Conservation (phyloP, 805 yeast genomes). For the Saturnispora ahearnii region DNA sequence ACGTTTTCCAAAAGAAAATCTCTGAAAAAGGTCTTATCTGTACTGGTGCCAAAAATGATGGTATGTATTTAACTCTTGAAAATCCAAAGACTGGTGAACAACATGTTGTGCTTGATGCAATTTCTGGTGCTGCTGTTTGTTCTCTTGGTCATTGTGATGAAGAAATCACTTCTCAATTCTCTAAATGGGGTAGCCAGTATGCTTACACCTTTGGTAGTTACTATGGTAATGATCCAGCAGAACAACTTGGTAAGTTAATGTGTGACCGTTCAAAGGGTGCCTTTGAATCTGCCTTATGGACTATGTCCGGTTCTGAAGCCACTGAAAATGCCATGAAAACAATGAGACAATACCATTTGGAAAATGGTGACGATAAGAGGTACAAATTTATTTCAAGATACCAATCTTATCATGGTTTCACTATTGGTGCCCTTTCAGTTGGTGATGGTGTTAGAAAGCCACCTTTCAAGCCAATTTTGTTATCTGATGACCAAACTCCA, state of each 20-base stretch:
- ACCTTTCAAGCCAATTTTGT: constrained; percentile 25
- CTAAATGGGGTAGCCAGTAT: constrained; percentile 25
- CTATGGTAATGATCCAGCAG: constrained; percentile 32
- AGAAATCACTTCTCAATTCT: constrained; percentile 30
- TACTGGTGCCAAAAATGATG: constrained; percentile 36
- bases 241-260: constrained; percentile 35
- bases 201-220: constrained; percentile 29
- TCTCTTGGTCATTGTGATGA: constrained; percentile 36
- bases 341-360: constrained; percentile 41
- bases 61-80: constrained; percentile 32
- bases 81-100: constrained; percentile 32
- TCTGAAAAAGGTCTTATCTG: constrained; percentile 30
- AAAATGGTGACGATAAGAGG: constrained; percentile 34
- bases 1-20: constrained; percentile 37
- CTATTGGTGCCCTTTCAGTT: constrained; percentile 37
- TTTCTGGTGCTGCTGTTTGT: constrained; percentile 44
- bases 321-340: constrained; percentile 73
- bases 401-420: constrained; percentile 42
- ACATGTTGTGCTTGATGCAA: constrained; percentile 30
- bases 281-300: constrained; percentile 35
- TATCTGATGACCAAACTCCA: constrained; percentile 20
- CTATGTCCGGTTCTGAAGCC: constrained; percentile 71
- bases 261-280: constrained; percentile 31
- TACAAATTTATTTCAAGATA: constrained; percentile 35
- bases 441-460: constrained; percentile 30